Base-by-base conservation (phyloP, 139 green algal genomes). In the Tetraselmis chui region DNA sequence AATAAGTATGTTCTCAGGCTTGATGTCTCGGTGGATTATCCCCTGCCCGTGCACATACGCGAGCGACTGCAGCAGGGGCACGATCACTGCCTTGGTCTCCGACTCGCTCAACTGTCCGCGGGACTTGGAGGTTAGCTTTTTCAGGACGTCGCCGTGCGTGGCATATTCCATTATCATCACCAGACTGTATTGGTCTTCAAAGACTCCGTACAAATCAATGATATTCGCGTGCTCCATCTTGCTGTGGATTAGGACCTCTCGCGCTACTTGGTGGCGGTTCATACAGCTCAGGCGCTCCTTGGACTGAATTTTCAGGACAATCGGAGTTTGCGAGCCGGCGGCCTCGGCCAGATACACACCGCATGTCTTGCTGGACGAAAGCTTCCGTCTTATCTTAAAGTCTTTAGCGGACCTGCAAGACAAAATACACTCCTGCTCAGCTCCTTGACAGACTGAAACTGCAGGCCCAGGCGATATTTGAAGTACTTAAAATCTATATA, bases 11-110 rank as follows among this genome's bases (percentile, higher is more conserved):
- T 80, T 80, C 23, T 32, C 32, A 5, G 77, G 77, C 77, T 80
- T 80, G 77, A 80, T 80, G 77, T 80, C 77, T 25, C 77, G 31
- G 77, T 80, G 77, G 29, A 80, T 59, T 2, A 80, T 80, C 2
- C 77, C 31, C 67, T 32, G 75, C 59, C 75, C 59, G 27, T 84
- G 78, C 78, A 82, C 67, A 23, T 58, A 25, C 30, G 23, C 0
- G 31, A 82, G 24, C 30, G 78, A 32, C 30, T n/a, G 75, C 30
- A 82, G 78, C 29, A 82, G 24, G 26, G 78, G 30, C 30, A 25
- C 2, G 25, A 82, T n/a, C 2, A 82, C 30, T 31, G 29, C 75
- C 23, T 75, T 82, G 22, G 32, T 31, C 2, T 32, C 78, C 30
- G 45, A 25, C 45, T 67, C 45, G 18, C 11, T 67, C 45, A 67